Evolutionary conservation across 305 asterid genomes (phyloP).

Genomic region (Fraxinus ornus): DNA sequence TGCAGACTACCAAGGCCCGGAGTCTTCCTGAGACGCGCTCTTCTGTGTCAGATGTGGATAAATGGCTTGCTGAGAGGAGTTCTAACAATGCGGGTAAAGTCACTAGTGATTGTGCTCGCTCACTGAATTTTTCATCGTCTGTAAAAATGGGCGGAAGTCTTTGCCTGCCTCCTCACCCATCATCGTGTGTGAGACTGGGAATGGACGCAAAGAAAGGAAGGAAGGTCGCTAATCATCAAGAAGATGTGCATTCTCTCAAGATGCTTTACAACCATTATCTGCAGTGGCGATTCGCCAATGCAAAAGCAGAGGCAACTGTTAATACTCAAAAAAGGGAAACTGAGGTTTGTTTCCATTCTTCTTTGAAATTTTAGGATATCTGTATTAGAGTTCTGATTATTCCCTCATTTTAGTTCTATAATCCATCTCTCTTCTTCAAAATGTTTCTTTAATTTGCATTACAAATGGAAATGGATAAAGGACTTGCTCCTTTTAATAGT

Average conservation of each 20-base stretch:
- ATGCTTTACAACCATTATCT: constrained; percentile 59
- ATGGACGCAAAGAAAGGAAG: constrained; percentile 59
- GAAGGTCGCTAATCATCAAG: constrained; percentile 48
- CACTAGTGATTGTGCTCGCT: constrained; percentile 49
- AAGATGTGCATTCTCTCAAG: constrained; percentile 72
- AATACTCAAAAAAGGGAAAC: constrained; percentile 51
- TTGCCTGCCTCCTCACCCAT: constrained; percentile 80
- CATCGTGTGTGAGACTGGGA: constrained; percentile 42
- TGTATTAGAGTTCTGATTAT: background rate
- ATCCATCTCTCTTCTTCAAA: background rate
- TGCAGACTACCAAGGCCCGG: constrained; percentile 34
- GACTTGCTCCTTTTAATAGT: background rate
- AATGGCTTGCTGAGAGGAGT: constrained; percentile 52
- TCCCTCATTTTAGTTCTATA: background rate
- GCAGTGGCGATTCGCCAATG: constrained; percentile 80
- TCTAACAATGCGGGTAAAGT: constrained; percentile 25
- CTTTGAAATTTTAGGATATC: constrained; percentile 5
- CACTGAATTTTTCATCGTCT: constrained; percentile 57
- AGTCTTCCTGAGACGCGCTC: constrained; percentile 41
- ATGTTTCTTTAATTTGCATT: background rate
- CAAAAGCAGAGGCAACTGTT: constrained; percentile 64
- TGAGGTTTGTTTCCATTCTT: constrained; percentile 49
- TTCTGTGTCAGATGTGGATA: constrained; percentile 67
- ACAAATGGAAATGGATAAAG: background rate
- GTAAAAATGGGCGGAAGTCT: constrained; percentile 44